Evolutionary conservation across 352 stramenopile species (phyloP), one percentile per base, ranked within the genome.

Genomic region (Globisporangium orthogonon): DNA sequence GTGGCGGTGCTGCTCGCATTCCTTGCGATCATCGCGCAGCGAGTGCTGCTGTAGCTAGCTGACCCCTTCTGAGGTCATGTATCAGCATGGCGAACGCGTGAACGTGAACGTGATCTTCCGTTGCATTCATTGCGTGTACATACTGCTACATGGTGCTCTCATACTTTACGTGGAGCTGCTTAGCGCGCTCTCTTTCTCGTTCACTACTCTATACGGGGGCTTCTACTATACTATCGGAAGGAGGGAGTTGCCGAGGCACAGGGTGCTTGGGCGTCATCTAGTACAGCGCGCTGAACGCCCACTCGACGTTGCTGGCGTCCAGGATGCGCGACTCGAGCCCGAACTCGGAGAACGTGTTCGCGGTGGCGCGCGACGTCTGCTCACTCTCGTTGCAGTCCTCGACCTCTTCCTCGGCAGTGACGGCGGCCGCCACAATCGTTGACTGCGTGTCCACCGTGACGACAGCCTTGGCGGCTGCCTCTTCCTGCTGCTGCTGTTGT

Each of bases 211-310:
- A 37, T 51, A 56, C 5, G 33, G 49, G 23, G 39, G 33, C 14
- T 39, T 56, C 61, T 57, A 58, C 51, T 40, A 9, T 63, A 63
- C 58, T 63, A 58, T 57, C 41, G 13, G 23, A 28, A 44, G 43
- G 30, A 23, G 23, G 23, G 23, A 23, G 23, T 23, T 23, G 23
- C 23, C 23, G 23, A 23, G 23, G 23, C 23, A 23, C 23, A 23
- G 15, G 37, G 17, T 29, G 40, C 15, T 5, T 37, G 53, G 28
- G 17, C 18, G 6, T 4, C 15, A 31, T 45, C 54, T 85, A 90
- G 68, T 90, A 90, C 59, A 89, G 73, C 45, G 79, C 79, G 41
- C 80, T 90, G 61, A 88, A 90, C 4, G 80, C 77, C 80, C 80
- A 90, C 57, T 86, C 75, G 61, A 90, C 76, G 58, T 83, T 82